phyloP scores from a whole-genome alignment of 225 moss, liverwort and hornwort genomes.

The Bryum argenteum region DNA sequence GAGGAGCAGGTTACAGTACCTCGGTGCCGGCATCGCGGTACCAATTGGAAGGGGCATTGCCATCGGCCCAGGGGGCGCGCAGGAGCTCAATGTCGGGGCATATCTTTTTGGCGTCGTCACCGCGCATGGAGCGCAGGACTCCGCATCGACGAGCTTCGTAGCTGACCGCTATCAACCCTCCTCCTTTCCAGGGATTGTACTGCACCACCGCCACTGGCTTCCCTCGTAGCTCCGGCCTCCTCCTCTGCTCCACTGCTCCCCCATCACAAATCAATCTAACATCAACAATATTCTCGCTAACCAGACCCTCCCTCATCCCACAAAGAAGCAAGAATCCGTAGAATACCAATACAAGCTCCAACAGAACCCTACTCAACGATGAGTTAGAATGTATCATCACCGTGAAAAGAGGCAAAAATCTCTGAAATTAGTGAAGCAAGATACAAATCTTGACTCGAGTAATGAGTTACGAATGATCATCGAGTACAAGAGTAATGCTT shows the following conservation, averaged over 20 bases:
- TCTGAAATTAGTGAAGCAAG: background rate
- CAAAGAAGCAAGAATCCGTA: no score
- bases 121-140: slow-evolving; percentile 81
- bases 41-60: slow-evolving; percentile 74
- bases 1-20: slow-evolving; percentile 33
- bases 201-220: slow-evolving; percentile 91
- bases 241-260: slow-evolving; percentile 81
- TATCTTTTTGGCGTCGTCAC: slow-evolving; percentile 78
- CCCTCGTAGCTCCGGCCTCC: slow-evolving; percentile 83
- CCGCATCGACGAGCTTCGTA: slow-evolving; percentile 87
- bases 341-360: no score
- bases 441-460: background rate
- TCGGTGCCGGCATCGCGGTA: slow-evolving; percentile 92
- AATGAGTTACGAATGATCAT: no score
- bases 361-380: background rate
- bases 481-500: background rate
- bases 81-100: slow-evolving; percentile 85
- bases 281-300: no score
- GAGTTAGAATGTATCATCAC: no score
- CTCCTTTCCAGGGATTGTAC: slow-evolving; percentile 92
- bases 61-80: slow-evolving; percentile 79
- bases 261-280: slow-evolving; percentile 3
- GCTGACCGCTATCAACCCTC: slow-evolving; percentile 88
- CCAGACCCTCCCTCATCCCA: no score
- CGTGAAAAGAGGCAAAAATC: no score